phyloP scores from a whole-genome alignment of 306 rosid species.

The Prunus davidiana region DNA sequence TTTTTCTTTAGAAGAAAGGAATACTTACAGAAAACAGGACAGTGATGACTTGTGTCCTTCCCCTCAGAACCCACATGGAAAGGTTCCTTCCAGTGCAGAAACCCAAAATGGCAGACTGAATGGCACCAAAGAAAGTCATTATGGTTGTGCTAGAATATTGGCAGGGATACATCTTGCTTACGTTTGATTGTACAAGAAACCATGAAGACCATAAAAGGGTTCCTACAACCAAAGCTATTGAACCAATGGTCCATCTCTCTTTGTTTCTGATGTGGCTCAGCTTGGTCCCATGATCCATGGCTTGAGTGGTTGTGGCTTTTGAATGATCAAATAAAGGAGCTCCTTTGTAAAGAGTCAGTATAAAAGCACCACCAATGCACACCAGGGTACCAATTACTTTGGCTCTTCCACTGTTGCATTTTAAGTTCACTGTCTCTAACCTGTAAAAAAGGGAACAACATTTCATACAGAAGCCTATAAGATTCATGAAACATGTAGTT shows the following conservation, averaged over 20 bases:
- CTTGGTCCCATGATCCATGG: slow-evolving; percentile 24
- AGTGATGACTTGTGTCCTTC: slow-evolving; percentile 52
- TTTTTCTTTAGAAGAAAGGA: no score
- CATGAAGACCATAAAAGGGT: slow-evolving; percentile 79
- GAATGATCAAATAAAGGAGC: slow-evolving; percentile 41
- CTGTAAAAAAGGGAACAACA: slow-evolving; percentile 27
- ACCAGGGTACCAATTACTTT: slow-evolving; percentile 69
- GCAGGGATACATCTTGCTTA: slow-evolving; percentile 73
- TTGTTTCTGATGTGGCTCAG: slow-evolving; percentile 22
- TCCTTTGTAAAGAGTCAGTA: slow-evolving; percentile 68
- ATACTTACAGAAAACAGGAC: slow-evolving; percentile 69
- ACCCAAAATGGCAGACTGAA: slow-evolving; percentile 68
- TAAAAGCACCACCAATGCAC: slow-evolving; percentile 63
- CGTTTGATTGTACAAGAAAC: slow-evolving; percentile 67
- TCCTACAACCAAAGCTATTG: slow-evolving; percentile 61
- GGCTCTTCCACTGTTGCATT: slow-evolving; percentile 69
- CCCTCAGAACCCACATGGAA: slow-evolving; percentile 71
- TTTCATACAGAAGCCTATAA: not conserved
- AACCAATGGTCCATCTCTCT: slow-evolving; percentile 65
- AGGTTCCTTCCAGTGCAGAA: slow-evolving; percentile 39
- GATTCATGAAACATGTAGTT: not conserved
- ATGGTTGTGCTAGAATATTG: slow-evolving; percentile 85
- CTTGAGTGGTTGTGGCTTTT: slow-evolving; percentile 10
- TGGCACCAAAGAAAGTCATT: slow-evolving; percentile 82
- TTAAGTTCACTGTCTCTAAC: slow-evolving; percentile 67